Evolutionary conservation across 75 land plant genomes (phyloP), one percentile per base, ranked within the genome.

Genomic region (Pinus albicaulis): DNA sequence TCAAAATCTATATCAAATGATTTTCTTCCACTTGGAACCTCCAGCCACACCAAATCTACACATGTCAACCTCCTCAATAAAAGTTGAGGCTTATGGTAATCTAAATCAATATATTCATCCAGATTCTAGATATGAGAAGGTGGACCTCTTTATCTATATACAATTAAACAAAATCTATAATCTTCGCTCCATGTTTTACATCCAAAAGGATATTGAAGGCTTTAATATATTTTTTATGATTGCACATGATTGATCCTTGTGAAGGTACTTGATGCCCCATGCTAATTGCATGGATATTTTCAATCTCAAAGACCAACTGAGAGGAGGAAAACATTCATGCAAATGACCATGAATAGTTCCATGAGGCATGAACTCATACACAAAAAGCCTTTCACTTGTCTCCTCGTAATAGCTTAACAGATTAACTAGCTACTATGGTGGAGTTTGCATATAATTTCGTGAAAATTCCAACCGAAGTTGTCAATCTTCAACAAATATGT

Each of bases 1-100:
- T 68, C 57, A 78, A 72, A 89, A 25, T 85, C 84, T 3, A 44
- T 79, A 56, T 91, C 88, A 57, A 78, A 83, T 10, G 88, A 86
- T 55, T 91, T 91, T 55, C 96, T 77, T 25, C 96, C 96, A 63
- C 96, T 91, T 5, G 86, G 64, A 72, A 89, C 65, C 63, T 89
- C 91, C 13, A 89, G 77, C 92, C 26, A 90, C 80, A 19, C 92
- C 92, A 78, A 90, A 87, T 73, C 80, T 77, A 73, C 85, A 85
- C 20, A 87, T 87, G 74, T 90, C 92, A 55, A 53, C 74, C 71
- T 79, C 81, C n/a, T 80, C 81, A 17, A 79, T 74, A 61, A 80
- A 74, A 61, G 55, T 59, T 38, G 72, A 79, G 48, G 57, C 41
- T 44, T 44, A 69, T 76, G 60, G 78, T 80, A 80, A n/a, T 75